These are phyloP conservation scores for Colletotrichum tabaci DNA, from an alignment of 2,329 filamentous ascomycete species.

Conservation along the genomic window DNA sequence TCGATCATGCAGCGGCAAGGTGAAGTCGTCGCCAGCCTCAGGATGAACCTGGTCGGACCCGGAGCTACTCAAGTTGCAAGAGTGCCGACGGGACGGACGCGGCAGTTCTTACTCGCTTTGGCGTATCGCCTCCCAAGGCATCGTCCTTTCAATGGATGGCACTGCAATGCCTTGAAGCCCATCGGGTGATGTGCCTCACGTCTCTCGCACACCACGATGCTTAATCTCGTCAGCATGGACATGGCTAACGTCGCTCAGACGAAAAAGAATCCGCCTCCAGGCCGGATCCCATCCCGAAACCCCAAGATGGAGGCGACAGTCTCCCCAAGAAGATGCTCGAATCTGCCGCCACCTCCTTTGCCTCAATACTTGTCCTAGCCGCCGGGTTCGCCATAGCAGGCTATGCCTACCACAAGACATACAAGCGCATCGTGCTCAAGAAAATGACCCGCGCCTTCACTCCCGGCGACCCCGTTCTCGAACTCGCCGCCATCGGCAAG, in stretches of 20 bases:
- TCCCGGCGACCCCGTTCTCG: slow-evolving; percentile 91
- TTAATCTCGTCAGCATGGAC: background rate
- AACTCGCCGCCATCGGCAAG: slow-evolving; percentile 78
- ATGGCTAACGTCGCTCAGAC: slow-evolving; percentile 28
- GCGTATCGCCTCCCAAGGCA: background rate
- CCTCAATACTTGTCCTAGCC: slow-evolving; percentile 81
- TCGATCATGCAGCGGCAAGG: background rate
- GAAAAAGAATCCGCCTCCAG: slow-evolving; percentile 11
- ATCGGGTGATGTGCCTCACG: background rate
- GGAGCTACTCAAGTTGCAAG: background rate
- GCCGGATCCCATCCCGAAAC: background rate
- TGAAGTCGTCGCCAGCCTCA: background rate
- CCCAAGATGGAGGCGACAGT: slow-evolving; percentile 51
- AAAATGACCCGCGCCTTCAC: slow-evolving; percentile 96
- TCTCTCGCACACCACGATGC: background rate
- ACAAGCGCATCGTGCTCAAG: slow-evolving; percentile 90
- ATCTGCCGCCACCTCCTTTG: slow-evolving; percentile 81
- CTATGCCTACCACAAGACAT: slow-evolving; percentile 84
- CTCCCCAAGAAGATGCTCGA: slow-evolving; percentile 77
- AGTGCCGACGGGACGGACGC: background rate
- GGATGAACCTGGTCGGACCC: background rate
- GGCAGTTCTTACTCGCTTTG: background rate
- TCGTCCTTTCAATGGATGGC: background rate
- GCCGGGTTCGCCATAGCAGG: slow-evolving; percentile 76
- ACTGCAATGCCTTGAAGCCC: background rate